Base-by-base conservation (phyloP, 768 basidiomycete genomes). In the Rhodosporidiobolus odoratus region DNA sequence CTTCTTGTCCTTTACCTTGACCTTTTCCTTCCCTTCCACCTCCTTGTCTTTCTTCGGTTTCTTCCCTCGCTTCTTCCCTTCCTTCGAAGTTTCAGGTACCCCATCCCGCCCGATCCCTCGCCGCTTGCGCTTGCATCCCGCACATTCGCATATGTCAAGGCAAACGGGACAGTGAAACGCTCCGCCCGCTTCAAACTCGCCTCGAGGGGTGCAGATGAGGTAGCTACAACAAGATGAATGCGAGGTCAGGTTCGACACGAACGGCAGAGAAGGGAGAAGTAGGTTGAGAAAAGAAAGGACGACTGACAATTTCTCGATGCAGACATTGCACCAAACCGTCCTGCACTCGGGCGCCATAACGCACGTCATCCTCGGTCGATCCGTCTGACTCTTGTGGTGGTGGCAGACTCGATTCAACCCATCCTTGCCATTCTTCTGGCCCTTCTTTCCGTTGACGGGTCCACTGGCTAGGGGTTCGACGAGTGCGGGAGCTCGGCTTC, bases 371-470 rank as follows among this genome's bases (percentile, higher is more conserved):
- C 69, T 27, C 38, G 41, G 60, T 4, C 60, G 65, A 30, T 62
- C 61, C 19, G 53, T 62, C 32, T 62, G 38, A 27, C 65, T 62
- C 56, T 58, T 62, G 60, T 71, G 69, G 54, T 66, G 65, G 32
- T 71, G 69, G 60, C 69, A 71, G 21, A 66, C 59, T 32, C 69
- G 69, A 54, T 66, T 66, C 25, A 70, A 27, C 41, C 58, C 64
- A 37, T 58, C 64, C 3, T 10, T 9, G 23, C 52, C 40, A 34
- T 35, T 34, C 52, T 61, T 56, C 35, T 25, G 30, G 13, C 52
- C 41, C 53, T 37, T 65, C 21, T 17, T 21, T 61, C 23, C 32
- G 34, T 9, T 23, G 27, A 21, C 43, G 43, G 21, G 43, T n/a
- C n/a, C n/a, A 10, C 21, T 37, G 34, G 17, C 21, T 34, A 6